Percentiles rank a stretch among this genome's conserved stretches.
Conservation (phyloP, 371 early-diverging fungal species). For the Capniomyces stellatus region DNA sequence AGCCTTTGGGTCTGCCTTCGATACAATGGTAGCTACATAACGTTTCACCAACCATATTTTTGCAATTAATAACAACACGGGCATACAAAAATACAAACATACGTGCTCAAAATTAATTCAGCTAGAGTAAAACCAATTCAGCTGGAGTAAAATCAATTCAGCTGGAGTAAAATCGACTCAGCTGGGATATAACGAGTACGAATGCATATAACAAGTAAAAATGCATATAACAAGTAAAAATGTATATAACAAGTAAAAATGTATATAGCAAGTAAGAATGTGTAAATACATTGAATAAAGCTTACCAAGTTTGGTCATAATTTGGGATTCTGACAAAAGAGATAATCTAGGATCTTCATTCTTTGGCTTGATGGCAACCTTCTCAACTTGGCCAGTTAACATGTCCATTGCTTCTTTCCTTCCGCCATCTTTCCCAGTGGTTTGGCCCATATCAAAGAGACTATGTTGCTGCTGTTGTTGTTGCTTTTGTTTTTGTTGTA, state of each 20-base stretch:
- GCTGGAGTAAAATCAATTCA: not conserved
- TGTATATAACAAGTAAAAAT: too few species aligned
- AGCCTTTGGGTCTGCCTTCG: slow-evolving; percentile 65
- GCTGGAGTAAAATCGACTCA: not conserved
- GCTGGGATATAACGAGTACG: too few species aligned
- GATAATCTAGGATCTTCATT: slow-evolving; percentile 44
- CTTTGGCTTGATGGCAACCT: slow-evolving; percentile 13
- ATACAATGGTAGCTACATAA: slow-evolving; percentile 32
- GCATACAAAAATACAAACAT: slow-evolving; percentile 6
- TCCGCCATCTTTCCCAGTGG: not conserved
- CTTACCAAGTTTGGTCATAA: slow-evolving; percentile 54
- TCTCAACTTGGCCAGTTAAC: slow-evolving; percentile 20
- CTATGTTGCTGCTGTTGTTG: slow-evolving; percentile 1
- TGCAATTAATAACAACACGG: too few species aligned
- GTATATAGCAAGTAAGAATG: too few species aligned
- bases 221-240: too few species aligned
- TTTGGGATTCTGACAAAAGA: slow-evolving; percentile 73
- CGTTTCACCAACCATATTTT: slow-evolving; percentile 5
- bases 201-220: too few species aligned
- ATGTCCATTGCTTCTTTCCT: slow-evolving; percentile 23
- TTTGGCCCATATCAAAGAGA: not conserved
- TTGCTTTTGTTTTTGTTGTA: not conserved
- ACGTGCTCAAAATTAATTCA: not conserved
- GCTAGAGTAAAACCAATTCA: not conserved
- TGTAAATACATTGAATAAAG: slow-evolving; percentile 18